These are phyloP conservation scores for Ichthyophonus hoferi DNA, from an alignment of 208 protist species.

Conservation along the genomic window DNA sequence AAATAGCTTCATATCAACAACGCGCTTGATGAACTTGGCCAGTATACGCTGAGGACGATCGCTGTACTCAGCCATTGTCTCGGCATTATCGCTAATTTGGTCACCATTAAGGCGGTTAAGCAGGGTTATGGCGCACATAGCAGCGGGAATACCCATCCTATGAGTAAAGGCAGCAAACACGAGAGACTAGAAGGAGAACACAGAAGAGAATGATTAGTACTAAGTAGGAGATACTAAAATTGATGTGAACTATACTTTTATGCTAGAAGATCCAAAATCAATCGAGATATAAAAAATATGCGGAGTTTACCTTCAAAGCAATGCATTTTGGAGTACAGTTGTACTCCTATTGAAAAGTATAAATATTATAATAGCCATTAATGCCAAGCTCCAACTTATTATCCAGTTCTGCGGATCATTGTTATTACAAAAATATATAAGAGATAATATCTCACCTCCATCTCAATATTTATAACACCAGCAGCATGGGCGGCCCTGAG, in stretches of 20 bases:
- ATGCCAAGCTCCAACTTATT: no score
- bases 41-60: background rate
- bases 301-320: background rate
- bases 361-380: background rate
- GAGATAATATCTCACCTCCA: no score
- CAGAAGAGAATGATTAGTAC: no score
- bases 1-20: no score
- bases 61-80: background rate
- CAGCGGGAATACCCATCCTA: conserved; percentile 21
- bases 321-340: background rate
- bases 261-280: background rate
- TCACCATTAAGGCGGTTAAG: conserved; percentile 44
- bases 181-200: conserved; percentile 29
- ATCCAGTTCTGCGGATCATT: no score
- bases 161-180: conserved; percentile 40
- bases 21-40: background rate
- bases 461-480: conserved; percentile 47
- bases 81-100: conserved; percentile 7
- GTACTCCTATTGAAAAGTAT: background rate
- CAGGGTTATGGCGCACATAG: conserved; percentile 19
- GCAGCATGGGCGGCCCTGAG: background rate
- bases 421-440: no score
- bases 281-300: background rate
- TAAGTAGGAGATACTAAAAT: no score
- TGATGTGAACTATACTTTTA: no score